Base-by-base conservation (phyloP, 2,329 filamentous ascomycete genomes). In the Fusarium sp. region DNA sequence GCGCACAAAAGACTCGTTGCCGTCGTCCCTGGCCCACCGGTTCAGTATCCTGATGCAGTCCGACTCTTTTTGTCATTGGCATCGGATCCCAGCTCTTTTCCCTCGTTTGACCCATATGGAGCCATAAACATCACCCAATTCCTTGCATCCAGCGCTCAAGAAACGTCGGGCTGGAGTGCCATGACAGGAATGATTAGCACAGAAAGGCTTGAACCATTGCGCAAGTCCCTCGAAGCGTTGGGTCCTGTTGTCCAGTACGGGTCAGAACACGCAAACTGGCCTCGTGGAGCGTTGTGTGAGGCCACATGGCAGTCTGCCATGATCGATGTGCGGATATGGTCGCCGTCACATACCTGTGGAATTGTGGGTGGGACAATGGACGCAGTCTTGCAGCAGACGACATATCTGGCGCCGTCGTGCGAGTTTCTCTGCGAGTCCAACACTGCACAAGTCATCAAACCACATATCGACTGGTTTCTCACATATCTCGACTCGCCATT, bases 281-380 rank as follows among this genome's bases (percentile, higher is more conserved):
- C 40, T 2, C 54, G n/a, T 10, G 23, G 73, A 11, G 12, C 74
- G 7, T 62, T 80, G 6, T 80, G 79, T 54, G 77, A 80, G 19
- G 82, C 83, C 16, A 82, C 81, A 10, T 85, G 83, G 83, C 76
- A 83, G 47, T 83, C 79, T 12, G 83, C 82, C 40, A 84, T 84
- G 82, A 79, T 85, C 25, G 83, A 84, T 59, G 73, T 84, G 9
- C 82, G 83, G 54, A 78, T 84, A 43, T 84, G 83, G 83, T 84
- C 82, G 1, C 81, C 81, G 5, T 78, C 81, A 5, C 83, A 85
- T 60, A 84, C 82, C 0, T 77, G 79, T 6, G 83, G 82, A 1
- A 81, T 84, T 21, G 80, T 85, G 0, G 80, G 77, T 15, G 78
- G 78, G 16, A 82, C 78, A 33, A 78, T 85, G 53, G 81, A 84